Base-by-base conservation (phyloP, 1,139 yeast species). In the Kluyveromyces marxianus region DNA sequence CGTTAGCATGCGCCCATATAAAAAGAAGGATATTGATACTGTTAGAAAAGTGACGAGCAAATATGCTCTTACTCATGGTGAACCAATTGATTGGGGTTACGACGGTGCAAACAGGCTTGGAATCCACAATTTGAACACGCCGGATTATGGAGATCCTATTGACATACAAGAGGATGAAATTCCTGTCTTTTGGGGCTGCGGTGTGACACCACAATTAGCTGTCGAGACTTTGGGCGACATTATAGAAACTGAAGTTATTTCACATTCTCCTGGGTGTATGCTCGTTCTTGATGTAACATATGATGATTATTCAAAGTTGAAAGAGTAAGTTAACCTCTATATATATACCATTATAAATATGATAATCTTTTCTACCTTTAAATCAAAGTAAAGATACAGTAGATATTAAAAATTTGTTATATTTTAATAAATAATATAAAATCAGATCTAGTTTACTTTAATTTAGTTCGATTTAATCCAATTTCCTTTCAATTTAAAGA, bases 131-230 rank as follows among this genome's bases (percentile, higher is more conserved):
- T 41, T 65, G 3, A 40, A 35, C 3, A 46, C 37, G 7, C 68
- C 68, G 1, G 68, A 65, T 5, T 65, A 55, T 48, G 69, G 69
- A 4, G 66, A 63, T 25, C 38, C 54, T 3, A 55, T 57, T 4
- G 52, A 44, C 25, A 54, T 64, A 25, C 51, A 46, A 6, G 62
- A 54, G 0, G 69, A 57, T 41, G 71, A 68, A 44, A 48, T 68
- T 5, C 71, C 72, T 1, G 69, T 67, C 3, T 68, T 68, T 41
- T 68, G 71, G 71, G 71, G 64, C 1, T 68, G 71, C 48, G 71
- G 71, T 4, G 70, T 68, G 25, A 67, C 71, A 7, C 69, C 71
- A 3, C 71, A 68, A 47, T 44, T 56, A 3, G 69, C 69, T 4
- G 64, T 65, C 8, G 54, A 57, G 46, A 48, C 55, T 21, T 53